These are phyloP conservation scores for Anisogramma anomala DNA, from an alignment of 2,329 filamentous ascomycete species.

Conservation along the genomic window DNA sequence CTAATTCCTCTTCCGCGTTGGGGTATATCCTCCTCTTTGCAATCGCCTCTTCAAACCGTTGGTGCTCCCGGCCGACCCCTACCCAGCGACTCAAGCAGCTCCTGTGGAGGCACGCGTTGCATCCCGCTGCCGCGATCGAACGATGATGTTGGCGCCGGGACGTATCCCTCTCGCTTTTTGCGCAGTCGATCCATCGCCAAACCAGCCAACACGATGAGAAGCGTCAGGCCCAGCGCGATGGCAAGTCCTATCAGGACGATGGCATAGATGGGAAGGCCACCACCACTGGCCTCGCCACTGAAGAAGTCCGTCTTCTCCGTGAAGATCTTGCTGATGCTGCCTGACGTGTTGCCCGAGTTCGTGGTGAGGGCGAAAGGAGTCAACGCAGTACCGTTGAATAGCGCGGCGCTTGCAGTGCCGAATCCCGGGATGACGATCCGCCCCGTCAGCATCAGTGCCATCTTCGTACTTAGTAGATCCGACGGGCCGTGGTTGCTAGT, in stretches of 20 bases:
- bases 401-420: conserved; percentile 71
- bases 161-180: conserved; percentile 68
- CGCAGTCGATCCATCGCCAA: conserved; percentile 64
- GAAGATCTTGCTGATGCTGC: conserved; percentile 73
- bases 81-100: conserved; percentile 44
- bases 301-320: conserved; percentile 74
- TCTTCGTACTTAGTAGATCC: conserved; percentile 50
- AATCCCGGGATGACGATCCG: conserved; percentile 63
- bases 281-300: conserved; percentile 31
- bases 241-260: conserved; percentile 70
- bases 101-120: conserved; percentile 47
- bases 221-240: conserved; percentile 65
- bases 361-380: conserved; percentile 72
- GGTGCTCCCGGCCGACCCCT: conserved; percentile 38
- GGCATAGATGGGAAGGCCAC: conserved; percentile 11
- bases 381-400: conserved; percentile 75
- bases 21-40: conserved; percentile 7
- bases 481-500: conserved; percentile 54
- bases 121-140: conserved; percentile 49
- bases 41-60: conserved; percentile 30
- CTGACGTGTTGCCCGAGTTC: conserved; percentile 49
- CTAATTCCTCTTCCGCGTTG: neutral
- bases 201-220: conserved; percentile 64
- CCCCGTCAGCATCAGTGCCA: conserved; percentile 76
- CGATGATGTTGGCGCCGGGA: conserved; percentile 60